Evolutionary conservation across 2,329 filamentous ascomycete genomes (phyloP).

Genomic region (Aspergillus tubingensis): DNA sequence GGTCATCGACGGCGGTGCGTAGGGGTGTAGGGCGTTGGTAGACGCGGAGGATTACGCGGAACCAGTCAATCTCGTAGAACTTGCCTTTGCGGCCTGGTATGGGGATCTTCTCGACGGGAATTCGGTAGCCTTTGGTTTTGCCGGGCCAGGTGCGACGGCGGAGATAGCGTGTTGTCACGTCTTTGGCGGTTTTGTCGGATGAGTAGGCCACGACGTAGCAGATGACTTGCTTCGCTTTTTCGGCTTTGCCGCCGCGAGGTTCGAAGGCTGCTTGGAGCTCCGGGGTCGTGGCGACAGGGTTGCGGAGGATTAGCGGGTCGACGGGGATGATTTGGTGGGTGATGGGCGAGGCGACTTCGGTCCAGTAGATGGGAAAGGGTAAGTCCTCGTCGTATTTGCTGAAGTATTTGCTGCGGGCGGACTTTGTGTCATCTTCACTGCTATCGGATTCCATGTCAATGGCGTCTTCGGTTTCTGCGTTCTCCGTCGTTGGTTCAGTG

Average conservation of each 20-base stretch:
- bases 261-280: slow-evolving; percentile 76
- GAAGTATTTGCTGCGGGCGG: slow-evolving; percentile 42
- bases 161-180: slow-evolving; percentile 89
- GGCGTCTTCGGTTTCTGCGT: slow-evolving; percentile 18
- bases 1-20: slow-evolving; percentile 71
- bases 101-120: slow-evolving; percentile 77
- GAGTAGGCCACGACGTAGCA: slow-evolving; percentile 85
- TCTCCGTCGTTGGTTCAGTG: background rate
- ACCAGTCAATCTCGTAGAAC: slow-evolving; percentile 85
- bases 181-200: slow-evolving; percentile 84
- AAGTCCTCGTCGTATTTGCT: slow-evolving; percentile 72
- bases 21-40: slow-evolving; percentile 61
- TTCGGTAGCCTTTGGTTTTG: slow-evolving; percentile 81
- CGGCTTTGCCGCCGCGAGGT: slow-evolving; percentile 77
- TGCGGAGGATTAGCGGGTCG: slow-evolving; percentile 69
- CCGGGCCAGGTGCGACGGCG: slow-evolving; percentile 80
- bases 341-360: slow-evolving; percentile 79
- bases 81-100: slow-evolving; percentile 76
- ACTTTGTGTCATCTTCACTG: slow-evolving; percentile 23
- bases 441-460: slow-evolving; percentile 24
- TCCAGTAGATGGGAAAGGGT: slow-evolving; percentile 88
- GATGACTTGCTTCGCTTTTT: slow-evolving; percentile 84
- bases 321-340: slow-evolving; percentile 78
- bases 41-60: slow-evolving; percentile 73
- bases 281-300: slow-evolving; percentile 68